phyloP scores from a whole-genome alignment of 139 green algal species.

The Yamagishiella unicocca region DNA sequence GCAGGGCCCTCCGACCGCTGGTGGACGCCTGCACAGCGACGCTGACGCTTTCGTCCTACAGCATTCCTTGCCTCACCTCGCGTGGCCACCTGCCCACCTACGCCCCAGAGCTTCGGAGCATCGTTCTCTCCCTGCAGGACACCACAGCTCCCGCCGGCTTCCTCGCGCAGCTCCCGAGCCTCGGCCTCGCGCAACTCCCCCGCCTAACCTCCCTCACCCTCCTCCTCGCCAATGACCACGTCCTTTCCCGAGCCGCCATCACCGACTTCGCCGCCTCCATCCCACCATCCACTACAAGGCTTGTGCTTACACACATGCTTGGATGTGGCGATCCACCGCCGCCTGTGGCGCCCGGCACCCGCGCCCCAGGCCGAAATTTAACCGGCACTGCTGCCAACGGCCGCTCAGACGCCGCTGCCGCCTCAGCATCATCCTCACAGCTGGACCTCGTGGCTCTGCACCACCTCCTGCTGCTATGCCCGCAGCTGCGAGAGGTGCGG shows the following conservation, averaged over 20 bases:
- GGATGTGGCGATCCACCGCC: not conserved
- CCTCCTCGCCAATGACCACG: not conserved
- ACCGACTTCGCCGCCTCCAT: not conserved
- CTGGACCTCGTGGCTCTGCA: not conserved
- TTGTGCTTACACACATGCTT: not conserved
- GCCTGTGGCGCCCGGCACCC: no score
- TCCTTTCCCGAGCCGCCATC: not conserved
- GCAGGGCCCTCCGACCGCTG: not conserved
- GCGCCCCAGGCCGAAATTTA: no score
- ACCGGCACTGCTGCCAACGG: not conserved
- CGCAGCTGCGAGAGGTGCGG: not conserved
- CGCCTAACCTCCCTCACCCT: slow-evolving; percentile 1
- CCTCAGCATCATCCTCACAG: not conserved
- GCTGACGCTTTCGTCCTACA: slow-evolving; percentile 16
- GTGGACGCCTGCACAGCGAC: not conserved
- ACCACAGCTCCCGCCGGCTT: not conserved
- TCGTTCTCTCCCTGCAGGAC: not conserved
- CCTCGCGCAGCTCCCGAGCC: not conserved
- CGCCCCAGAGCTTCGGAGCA: not conserved
- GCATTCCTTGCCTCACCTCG: not conserved
- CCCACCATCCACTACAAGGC: not conserved
- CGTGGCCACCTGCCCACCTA: slow-evolving; percentile 1
- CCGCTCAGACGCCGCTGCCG: not conserved
- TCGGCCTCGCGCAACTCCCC: not conserved
- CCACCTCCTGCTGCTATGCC: slow-evolving; percentile 1